Evolutionary conservation across 148 eudicot genomes (phyloP), one percentile per base, ranked within the genome.

Genomic region (Rhododendron griersonianum): DNA sequence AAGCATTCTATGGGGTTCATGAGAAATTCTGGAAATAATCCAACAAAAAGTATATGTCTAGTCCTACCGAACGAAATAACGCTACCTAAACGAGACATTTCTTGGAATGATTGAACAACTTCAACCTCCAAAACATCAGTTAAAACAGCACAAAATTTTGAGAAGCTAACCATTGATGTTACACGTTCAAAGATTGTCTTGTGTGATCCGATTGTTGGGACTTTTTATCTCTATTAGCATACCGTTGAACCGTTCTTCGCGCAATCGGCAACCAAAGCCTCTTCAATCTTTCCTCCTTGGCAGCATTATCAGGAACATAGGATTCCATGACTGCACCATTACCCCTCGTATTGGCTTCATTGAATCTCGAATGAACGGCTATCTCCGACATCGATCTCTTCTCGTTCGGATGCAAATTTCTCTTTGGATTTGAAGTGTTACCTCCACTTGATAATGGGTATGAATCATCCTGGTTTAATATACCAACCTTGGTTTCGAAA

Each of bases 201-300:
- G 87, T 88, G 80, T 41, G n/a, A 15, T 81, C 18, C 33, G 51
- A 35, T 21, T 57, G 80, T n/a, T 82, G 87, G 15, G 86, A 73
- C 51, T 85, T 77, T 61, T 81, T 89, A 55, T 93, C 95, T 91
- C 92, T 91, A 77, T 89, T 91, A 5, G 93, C 98, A 89, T 90
- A 96, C 96, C 98, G 93, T 87, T 91, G 61, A 63, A 85, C 90
- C 14, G 76, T 71, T 30, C 7, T 30, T 71, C 76, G 16, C 39
- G 76, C 76, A 30, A 71, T 71, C 18, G 76, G 76, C 76, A 71
- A 14, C 76, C 76, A 71, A 71, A 71, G 76, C 76, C 39, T 71
- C 41, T 71, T 71, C 76, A 71, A 33, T 33, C 76, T 71, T 71
- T 71, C 76, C 41, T 71, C 76, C 76, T 28, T 71, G 39, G 35